Percentiles rank a stretch among this genome's conserved stretches.
These are phyloP conservation scores for Effrenium voratum DNA, from an alignment of 73 alveolate genomes.

Conservation along the genomic window DNA sequence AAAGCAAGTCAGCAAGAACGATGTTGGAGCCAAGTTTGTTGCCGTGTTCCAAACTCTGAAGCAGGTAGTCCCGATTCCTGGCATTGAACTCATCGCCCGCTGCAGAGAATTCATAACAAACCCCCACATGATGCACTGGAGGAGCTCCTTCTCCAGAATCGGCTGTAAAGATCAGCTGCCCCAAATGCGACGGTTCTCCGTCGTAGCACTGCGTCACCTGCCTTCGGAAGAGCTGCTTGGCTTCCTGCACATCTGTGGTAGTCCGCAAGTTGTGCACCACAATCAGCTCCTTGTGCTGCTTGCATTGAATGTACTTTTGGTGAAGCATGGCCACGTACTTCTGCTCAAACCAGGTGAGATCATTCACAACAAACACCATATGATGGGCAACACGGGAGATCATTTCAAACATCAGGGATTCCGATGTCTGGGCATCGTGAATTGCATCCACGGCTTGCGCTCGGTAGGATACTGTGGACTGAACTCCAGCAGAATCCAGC, in stretches of 20 bases:
- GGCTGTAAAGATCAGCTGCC: conserved; percentile 10
- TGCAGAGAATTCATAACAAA: conserved; percentile 33
- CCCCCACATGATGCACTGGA: conserved; percentile 36
- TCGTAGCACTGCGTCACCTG: conserved; percentile 33
- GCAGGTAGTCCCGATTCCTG: conserved; percentile 16
- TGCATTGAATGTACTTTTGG: conserved; percentile 30
- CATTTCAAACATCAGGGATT: conserved; percentile 66
- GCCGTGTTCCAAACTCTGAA: conserved; percentile 59
- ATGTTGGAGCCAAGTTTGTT: conserved; percentile 7
- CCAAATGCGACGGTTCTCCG: conserved; percentile 43
- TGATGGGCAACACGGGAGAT: conserved; percentile 71
- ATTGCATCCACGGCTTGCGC: conserved; percentile 29
- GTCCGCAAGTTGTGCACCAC: conserved; percentile 69
- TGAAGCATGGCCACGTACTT: conserved; percentile 35
- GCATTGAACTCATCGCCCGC: conserved; percentile 53
- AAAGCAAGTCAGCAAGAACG: neutral
- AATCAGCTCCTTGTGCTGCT: conserved; percentile 59
- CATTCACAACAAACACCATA: conserved; percentile 66
- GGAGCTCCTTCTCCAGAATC: neutral
- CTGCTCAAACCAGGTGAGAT: conserved; percentile 68
- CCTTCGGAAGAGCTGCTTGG: conserved; percentile 14
- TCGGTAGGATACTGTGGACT: conserved; percentile 25
- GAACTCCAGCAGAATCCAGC: conserved; percentile 56
- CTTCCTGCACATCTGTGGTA: conserved; percentile 22
- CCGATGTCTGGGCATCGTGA: conserved; percentile 43